Evolutionary conservation across 2,329 filamentous ascomycete genomes (phyloP).

Genomic region (Pestalotiopsis sp.): DNA sequence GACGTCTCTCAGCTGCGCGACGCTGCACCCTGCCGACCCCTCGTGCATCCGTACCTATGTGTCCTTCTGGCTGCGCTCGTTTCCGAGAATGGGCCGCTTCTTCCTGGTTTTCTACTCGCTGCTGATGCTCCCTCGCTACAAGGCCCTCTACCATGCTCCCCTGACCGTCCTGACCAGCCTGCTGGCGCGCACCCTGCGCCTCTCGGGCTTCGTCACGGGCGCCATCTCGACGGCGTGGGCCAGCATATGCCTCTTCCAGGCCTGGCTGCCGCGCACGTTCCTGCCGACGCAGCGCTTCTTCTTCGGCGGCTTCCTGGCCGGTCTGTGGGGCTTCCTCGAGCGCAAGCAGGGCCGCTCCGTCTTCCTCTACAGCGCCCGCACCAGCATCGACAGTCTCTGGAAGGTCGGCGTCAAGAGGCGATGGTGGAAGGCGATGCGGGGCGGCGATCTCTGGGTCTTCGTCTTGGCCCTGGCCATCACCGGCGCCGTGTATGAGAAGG

Average conservation of each 20-base stretch:
- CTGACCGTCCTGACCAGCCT: slow-evolving; percentile 68
- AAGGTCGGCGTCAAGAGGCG: slow-evolving; percentile 91
- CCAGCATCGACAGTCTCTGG: slow-evolving; percentile 84
- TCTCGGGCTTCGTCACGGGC: slow-evolving; percentile 78
- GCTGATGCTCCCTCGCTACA: slow-evolving; percentile 71
- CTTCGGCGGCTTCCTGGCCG: slow-evolving; percentile 82
- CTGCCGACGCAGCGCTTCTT: slow-evolving; percentile 88
- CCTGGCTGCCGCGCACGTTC: slow-evolving; percentile 71
- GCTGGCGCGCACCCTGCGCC: slow-evolving; percentile 70
- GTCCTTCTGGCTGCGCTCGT: slow-evolving; percentile 83
- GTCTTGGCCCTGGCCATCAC: slow-evolving; percentile 77
- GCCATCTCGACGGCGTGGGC: slow-evolving; percentile 89
- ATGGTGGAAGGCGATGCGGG: slow-evolving; percentile 82
- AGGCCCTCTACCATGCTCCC: slow-evolving; percentile 70
- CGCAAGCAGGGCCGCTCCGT: slow-evolving; percentile 64
- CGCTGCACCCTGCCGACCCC: slow-evolving; percentile 85
- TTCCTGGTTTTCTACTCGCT: slow-evolving; percentile 75
- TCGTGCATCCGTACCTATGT: slow-evolving; percentile 87
- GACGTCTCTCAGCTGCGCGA: slow-evolving; percentile 81
- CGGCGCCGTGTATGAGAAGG: slow-evolving; percentile 75
- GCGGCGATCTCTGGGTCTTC: slow-evolving; percentile 85
- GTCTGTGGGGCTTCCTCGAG: slow-evolving; percentile 82
- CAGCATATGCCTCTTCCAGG: slow-evolving; percentile 86
- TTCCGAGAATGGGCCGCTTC: slow-evolving; percentile 77
- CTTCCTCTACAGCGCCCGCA: slow-evolving; percentile 78